Evolutionary conservation across 1,284 basidiomycete species (phyloP).

Genomic region (Naganishia cerealis): DNA sequence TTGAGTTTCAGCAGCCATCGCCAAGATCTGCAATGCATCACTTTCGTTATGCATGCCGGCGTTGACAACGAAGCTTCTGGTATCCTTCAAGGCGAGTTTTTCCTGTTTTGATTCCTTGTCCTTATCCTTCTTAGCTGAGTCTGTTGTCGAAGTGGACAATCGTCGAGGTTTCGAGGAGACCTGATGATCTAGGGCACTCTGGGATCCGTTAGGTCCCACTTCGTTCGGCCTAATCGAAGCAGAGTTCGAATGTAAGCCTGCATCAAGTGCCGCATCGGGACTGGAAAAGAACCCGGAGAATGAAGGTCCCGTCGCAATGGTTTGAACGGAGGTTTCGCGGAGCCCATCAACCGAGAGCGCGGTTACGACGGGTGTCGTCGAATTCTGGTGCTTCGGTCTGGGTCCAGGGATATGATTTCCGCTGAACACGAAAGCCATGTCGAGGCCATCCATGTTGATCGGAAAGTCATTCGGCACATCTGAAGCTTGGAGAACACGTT

Average conservation of each 20-base stretch:
- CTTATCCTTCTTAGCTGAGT: slow-evolving; percentile 27
- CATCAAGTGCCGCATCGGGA: not conserved
- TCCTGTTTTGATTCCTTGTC: slow-evolving; percentile 5
- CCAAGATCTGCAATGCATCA: slow-evolving; percentile 53
- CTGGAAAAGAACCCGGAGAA: slow-evolving; percentile 20
- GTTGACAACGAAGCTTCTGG: slow-evolving; percentile 48
- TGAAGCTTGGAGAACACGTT: not conserved
- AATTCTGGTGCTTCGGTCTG: not conserved
- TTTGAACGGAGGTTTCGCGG: not conserved
- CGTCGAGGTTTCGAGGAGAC: not conserved
- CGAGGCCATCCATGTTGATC: not conserved
- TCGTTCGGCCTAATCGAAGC: not conserved
- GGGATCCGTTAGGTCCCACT: not conserved
- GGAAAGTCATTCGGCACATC: slow-evolving; percentile 3
- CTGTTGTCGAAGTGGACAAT: slow-evolving; percentile 8
- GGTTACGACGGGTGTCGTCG: not conserved
- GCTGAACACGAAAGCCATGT: slow-evolving; percentile 6
- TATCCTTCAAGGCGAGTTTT: slow-evolving; percentile 40
- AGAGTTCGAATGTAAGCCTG: not conserved
- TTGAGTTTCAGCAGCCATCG: slow-evolving; percentile 44
- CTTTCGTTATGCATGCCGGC: slow-evolving; percentile 54
- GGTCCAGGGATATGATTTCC: not conserved
- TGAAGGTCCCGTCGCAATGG: slow-evolving; percentile 6
- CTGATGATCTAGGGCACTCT: not conserved
- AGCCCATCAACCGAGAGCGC: not conserved